phyloP scores from a whole-genome alignment of 257 asterid genomes.

The Fraxinus pennsylvanica region DNA sequence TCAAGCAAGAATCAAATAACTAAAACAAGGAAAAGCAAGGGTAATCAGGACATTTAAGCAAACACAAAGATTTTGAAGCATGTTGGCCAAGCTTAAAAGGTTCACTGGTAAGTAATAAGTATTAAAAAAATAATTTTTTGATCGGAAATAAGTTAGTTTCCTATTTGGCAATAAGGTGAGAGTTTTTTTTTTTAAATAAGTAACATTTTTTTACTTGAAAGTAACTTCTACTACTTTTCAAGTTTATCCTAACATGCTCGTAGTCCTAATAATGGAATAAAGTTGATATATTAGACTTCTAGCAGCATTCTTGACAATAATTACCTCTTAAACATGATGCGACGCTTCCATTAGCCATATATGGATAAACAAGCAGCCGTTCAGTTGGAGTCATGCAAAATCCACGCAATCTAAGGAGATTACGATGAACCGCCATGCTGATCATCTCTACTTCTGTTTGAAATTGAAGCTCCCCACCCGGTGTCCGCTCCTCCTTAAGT shows the following conservation, averaged over 20 bases:
- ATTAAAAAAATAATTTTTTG: too few species aligned
- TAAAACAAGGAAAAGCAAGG: background rate
- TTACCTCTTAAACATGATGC: slow-evolving; percentile 66
- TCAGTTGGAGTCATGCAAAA: slow-evolving; percentile 65
- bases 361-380: slow-evolving; percentile 57
- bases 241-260: background rate
- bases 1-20: background rate
- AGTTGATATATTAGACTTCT: background rate
- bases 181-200: too few species aligned
- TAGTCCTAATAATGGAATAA: background rate
- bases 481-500: slow-evolving; percentile 61
- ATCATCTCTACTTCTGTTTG: slow-evolving; percentile 64
- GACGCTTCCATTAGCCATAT: slow-evolving; percentile 64
- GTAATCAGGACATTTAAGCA: background rate
- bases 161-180: background rate
- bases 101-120: background rate
- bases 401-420: slow-evolving; percentile 57
- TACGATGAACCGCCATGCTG: slow-evolving; percentile 65
- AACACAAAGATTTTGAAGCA: background rate
- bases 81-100: background rate
- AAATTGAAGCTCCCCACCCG: slow-evolving; percentile 64
- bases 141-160: background rate
- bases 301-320: background rate
- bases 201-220: background rate
- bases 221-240: background rate